Percentiles rank a stretch among this genome's conserved stretches.
Evolutionary conservation across 2,329 filamentous ascomycete genomes (phyloP).

Genomic region (Fusarium setosum): DNA sequence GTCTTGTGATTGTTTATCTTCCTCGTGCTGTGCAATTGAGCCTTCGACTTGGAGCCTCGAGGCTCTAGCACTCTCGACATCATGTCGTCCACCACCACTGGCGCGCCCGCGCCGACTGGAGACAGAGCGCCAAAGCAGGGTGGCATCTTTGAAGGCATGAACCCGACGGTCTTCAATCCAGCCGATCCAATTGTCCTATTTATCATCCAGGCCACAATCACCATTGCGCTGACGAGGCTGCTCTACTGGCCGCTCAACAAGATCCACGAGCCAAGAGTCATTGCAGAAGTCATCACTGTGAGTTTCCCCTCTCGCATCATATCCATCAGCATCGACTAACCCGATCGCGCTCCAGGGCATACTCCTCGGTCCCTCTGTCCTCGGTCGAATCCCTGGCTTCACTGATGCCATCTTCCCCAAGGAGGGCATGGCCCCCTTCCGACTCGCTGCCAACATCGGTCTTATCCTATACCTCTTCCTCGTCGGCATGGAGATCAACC

Average conservation of each 20-base stretch:
- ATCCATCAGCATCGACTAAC: background rate
- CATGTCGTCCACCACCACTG: conserved; percentile 17
- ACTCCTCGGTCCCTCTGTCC: conserved; percentile 84
- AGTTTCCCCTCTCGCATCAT: background rate
- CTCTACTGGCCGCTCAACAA: conserved; percentile 80
- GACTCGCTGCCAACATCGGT: conserved; percentile 83
- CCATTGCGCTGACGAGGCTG: conserved; percentile 31
- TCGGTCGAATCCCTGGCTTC: conserved; percentile 87
- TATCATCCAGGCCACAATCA: conserved; percentile 29
- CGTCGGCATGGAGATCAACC: conserved; percentile 86
- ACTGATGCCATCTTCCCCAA: conserved; percentile 78
- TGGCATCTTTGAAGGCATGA: conserved; percentile 26
- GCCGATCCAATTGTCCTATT: conserved; percentile 24
- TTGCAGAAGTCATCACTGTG: conserved; percentile 81
- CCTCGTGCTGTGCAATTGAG: background rate
- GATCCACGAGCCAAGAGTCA: conserved; percentile 82
- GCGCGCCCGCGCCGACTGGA: conserved; percentile 1
- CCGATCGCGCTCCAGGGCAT: conserved; percentile 63
- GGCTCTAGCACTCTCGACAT: too few relatives aligned
- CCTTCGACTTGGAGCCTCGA: too few relatives aligned
- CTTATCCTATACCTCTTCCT: conserved; percentile 88
- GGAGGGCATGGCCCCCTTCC: conserved; percentile 78
- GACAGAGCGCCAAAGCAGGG: conserved; percentile 18
- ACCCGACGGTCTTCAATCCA: conserved; percentile 23
- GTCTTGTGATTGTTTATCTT: background rate